Evolutionary conservation across 208 protist species (phyloP).

Genomic region (Vickermania ingenoplastis): DNA sequence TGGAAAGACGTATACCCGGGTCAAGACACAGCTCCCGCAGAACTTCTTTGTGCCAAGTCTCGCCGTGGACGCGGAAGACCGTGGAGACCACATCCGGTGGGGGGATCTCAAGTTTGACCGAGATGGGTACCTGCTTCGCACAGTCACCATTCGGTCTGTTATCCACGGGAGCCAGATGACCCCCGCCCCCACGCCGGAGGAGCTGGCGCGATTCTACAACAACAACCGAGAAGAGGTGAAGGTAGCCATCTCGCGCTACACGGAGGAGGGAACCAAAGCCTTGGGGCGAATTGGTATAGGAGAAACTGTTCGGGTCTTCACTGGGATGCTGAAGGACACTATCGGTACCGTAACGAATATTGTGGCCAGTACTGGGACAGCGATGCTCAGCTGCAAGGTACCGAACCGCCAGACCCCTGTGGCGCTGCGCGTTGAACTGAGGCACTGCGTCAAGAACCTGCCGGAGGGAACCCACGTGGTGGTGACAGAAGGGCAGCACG

Average conservation of each 20-base stretch:
- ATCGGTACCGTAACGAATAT: conserved; percentile 71
- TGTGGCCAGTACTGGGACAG: conserved; percentile 57
- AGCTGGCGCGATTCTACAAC: conserved; percentile 83
- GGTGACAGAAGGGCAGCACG: conserved; percentile 63
- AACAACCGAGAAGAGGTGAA: conserved; percentile 68
- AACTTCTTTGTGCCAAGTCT: conserved; percentile 68
- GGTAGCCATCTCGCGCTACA: conserved; percentile 30
- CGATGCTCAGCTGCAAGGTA: conserved; percentile 44
- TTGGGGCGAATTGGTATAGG: conserved; percentile 27
- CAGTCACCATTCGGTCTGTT: conserved; percentile 60
- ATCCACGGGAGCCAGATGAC: conserved; percentile 54
- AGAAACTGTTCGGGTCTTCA: conserved; percentile 66
- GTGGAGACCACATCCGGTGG: conserved; percentile 61
- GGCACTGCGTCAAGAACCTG: conserved; percentile 72
- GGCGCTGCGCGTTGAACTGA: conserved; percentile 73
- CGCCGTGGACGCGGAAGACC: conserved; percentile 42
- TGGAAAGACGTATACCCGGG: conserved; percentile 67
- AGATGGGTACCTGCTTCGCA: conserved; percentile 80
- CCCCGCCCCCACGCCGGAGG: conserved; percentile 51
- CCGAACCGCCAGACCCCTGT: conserved; percentile 43
- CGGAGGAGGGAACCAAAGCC: conserved; percentile 3
- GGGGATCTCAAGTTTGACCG: conserved; percentile 78
- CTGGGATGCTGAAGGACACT: conserved; percentile 66
- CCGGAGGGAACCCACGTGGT: conserved; percentile 78
- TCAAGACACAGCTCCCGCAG: conserved; percentile 47